phyloP scores from a whole-genome alignment of 129 eudicot genomes.

The Pulicaria dysenterica region DNA sequence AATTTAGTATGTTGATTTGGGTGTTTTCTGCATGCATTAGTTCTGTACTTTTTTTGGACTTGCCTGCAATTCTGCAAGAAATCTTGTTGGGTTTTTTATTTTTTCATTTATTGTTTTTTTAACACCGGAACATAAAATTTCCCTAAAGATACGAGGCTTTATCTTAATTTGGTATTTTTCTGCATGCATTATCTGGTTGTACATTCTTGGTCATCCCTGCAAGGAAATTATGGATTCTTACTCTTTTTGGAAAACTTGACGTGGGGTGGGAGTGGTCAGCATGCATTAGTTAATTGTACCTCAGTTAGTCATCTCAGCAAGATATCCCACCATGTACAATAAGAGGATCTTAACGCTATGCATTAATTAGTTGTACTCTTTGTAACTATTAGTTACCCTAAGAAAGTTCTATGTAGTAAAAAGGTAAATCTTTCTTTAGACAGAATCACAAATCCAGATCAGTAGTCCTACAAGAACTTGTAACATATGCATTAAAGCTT shows the following conservation, averaged over 20 bases:
- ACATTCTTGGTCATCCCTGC: neutral
- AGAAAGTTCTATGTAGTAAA: neutral
- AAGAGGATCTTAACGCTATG: too few relatives aligned
- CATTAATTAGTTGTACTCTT: constrained; percentile 17
- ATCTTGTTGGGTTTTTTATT: neutral
- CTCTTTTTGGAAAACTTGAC: neutral
- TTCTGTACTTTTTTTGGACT: too few relatives aligned
- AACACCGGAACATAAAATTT: too few relatives aligned
- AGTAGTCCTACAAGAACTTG: neutral
- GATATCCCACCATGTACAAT: constrained; percentile 12
- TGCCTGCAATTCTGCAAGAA: too few relatives aligned
- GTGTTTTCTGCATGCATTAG: constrained; percentile 15
- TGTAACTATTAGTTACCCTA: neutral
- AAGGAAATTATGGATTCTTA: neutral
- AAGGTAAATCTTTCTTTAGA: too few relatives aligned
- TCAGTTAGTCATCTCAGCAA: constrained; percentile 19
- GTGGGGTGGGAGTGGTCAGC: constrained; percentile 8
- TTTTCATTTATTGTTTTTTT: neutral
- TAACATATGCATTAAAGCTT: neutral
- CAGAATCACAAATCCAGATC: neutral
- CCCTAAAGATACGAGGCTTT: too few relatives aligned
- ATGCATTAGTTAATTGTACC: constrained; percentile 24
- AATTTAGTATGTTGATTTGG: neutral
- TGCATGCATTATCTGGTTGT: constrained; percentile 13
- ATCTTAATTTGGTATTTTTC: neutral